Conservation (phyloP, 192 early-diverging fungal species). For the Mortierella hygrophila region DNA sequence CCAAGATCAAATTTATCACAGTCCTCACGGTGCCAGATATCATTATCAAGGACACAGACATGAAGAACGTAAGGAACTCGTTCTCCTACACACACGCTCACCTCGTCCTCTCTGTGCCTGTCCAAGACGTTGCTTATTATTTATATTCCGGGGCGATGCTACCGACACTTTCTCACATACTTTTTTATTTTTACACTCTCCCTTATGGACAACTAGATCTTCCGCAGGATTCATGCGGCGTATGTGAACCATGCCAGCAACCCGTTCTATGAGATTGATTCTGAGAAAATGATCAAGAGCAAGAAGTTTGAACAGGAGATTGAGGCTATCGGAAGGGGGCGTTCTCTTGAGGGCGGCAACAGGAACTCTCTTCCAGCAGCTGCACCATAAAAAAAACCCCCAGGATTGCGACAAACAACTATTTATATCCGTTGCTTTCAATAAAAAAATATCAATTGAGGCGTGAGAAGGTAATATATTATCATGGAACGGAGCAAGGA, state of each 20-base stretch:
- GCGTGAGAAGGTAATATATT: too few species aligned
- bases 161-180: too few species aligned
- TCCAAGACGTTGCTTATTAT: background rate
- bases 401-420: background rate
- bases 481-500: too few species aligned
- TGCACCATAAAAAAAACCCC: conserved; percentile 4
- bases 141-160: too few species aligned
- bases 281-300: conserved; percentile 65
- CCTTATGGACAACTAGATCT: conserved; percentile 64
- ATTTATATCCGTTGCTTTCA: background rate
- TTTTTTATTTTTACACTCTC: background rate
- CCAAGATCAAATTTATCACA: conserved; percentile 80
- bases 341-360: conserved; percentile 47
- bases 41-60: conserved; percentile 84
- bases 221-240: conserved; percentile 85
- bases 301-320: conserved; percentile 69
- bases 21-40: conserved; percentile 77
- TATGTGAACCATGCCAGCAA: conserved; percentile 86
- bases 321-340: conserved; percentile 64
- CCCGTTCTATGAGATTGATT: conserved; percentile 85
- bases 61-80: conserved; percentile 74
- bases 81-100: background rate
- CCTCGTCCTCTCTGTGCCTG: background rate
- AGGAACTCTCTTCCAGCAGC: conserved; percentile 23
- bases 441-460: background rate